Percentiles rank a stretch among this genome's conserved stretches.
Conservation (phyloP, 225 moss, liverwort and hornwort species). For the Pseudoscleropodium purum region DNA sequence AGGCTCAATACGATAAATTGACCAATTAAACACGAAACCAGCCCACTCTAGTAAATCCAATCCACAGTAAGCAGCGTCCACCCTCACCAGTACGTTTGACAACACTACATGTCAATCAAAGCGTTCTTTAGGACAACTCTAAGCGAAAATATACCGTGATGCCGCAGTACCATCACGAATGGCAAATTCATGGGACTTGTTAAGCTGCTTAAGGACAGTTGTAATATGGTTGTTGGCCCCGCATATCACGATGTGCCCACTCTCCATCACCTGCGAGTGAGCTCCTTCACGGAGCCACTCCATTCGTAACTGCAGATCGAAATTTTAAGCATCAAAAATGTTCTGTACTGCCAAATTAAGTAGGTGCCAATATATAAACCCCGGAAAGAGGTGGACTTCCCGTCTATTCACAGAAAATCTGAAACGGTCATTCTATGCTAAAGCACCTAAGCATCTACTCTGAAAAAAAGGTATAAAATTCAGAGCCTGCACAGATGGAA, state of each 20-base stretch:
- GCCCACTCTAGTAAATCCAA: neutral
- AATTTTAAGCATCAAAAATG: conserved; percentile 12
- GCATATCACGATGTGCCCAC: conserved; percentile 61
- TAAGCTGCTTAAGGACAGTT: conserved; percentile 58
- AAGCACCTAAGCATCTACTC: neutral
- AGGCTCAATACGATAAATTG: conserved; percentile 4
- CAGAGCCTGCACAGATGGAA: neutral
- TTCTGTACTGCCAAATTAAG: neutral
- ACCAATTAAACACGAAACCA: conserved; percentile 3
- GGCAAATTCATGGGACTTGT: conserved; percentile 57
- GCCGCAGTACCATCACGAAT: conserved; percentile 64
- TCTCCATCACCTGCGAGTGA: conserved; percentile 70
- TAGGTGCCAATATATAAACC: neutral
- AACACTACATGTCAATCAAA: neutral
- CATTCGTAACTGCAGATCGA: conserved; percentile 51
- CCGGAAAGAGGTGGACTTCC: neutral
- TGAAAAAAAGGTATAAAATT: neutral
- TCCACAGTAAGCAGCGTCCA: neutral
- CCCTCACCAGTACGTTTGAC: neutral
- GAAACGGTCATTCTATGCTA: neutral
- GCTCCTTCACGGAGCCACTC: conserved; percentile 74
- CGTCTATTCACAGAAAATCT: neutral
- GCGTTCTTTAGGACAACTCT: neutral
- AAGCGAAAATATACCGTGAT: conserved; percentile 39
- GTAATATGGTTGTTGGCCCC: conserved; percentile 63